Percentiles rank a stretch among this genome's conserved stretches.
Evolutionary conservation across 345 rosid species (phyloP).

Genomic region (Angophora floribunda): DNA sequence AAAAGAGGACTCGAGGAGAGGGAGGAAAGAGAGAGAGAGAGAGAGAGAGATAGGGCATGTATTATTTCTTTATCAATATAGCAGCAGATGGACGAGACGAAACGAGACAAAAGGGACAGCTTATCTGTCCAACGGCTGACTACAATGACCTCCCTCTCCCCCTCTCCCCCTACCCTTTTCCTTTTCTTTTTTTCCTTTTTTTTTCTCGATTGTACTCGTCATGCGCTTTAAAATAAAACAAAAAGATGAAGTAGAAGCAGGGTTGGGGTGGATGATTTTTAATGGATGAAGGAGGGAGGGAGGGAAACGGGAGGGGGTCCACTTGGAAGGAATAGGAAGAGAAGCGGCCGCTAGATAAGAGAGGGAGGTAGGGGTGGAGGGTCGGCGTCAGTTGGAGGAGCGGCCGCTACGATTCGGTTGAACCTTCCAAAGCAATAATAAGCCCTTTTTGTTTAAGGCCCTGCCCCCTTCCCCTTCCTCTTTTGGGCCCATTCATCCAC

Average conservation of each 20-base stretch:
- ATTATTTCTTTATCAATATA: not conserved
- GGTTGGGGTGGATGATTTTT: not conserved
- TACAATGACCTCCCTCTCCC: not conserved
- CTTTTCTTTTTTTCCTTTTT: no score
- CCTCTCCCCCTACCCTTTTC: not conserved
- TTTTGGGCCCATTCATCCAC: not conserved
- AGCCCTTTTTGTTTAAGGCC: not conserved
- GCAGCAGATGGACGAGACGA: not conserved
- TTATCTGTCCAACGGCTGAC: conserved; percentile 47
- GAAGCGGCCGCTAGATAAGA: no score
- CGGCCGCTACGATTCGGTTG: not conserved
- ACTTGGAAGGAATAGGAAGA: not conserved
- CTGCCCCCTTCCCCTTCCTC: no score
- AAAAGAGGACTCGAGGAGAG: not conserved
- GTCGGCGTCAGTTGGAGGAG: not conserved
- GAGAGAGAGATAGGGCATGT: not conserved
- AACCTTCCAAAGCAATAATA: not conserved
- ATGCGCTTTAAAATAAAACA: not conserved
- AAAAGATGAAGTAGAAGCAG: not conserved
- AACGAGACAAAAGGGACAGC: conserved; percentile 54
- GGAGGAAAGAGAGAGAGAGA: not conserved
- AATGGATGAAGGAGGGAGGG: not conserved
- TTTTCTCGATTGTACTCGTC: not conserved
- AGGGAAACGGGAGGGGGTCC: not conserved
- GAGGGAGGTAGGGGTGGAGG: not conserved